Evolutionary conservation across 2,329 filamentous ascomycete genomes (phyloP).

Genomic region (Pezicula rhizophila): DNA sequence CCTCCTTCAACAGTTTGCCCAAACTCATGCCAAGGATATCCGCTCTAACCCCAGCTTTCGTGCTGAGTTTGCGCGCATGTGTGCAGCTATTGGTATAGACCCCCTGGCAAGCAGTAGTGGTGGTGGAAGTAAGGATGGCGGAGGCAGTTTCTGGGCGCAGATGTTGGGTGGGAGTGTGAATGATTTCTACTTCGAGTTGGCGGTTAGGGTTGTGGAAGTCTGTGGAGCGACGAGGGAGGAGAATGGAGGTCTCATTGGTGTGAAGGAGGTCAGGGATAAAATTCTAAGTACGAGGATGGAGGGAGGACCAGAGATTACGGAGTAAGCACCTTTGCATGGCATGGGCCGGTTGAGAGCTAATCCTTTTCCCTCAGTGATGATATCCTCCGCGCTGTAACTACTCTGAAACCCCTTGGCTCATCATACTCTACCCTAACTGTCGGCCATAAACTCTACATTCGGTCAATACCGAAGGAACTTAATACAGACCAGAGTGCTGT

Average conservation of each 20-base stretch:
- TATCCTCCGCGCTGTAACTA: conserved; percentile 80
- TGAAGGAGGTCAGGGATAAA: conserved; percentile 72
- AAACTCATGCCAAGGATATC: conserved; percentile 92
- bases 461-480: conserved; percentile 89
- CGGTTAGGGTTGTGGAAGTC: conserved; percentile 90
- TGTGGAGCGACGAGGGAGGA: conserved; percentile 80
- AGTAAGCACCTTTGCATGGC: conserved; percentile 42
- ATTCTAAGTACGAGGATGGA: conserved; percentile 69
- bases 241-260: conserved; percentile 86
- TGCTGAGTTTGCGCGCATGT: conserved; percentile 98
- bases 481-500: conserved; percentile 92
- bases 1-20: conserved; percentile 87
- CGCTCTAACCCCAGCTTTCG: conserved; percentile 92
- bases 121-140: conserved; percentile 40
- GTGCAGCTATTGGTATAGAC: conserved; percentile 91
- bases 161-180: conserved; percentile 87
- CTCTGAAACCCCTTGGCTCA: conserved; percentile 78
- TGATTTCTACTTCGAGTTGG: conserved; percentile 97
- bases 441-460: conserved; percentile 79
- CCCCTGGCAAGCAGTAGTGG: conserved; percentile 68
- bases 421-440: conserved; percentile 82
- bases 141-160: conserved; percentile 82
- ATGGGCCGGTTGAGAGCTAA: not conserved
- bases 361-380: conserved; percentile 58
- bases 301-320: conserved; percentile 70